Base-by-base conservation (phyloP, 2,329 filamentous ascomycete genomes). In the Pseudocercospora eumusae region DNA sequence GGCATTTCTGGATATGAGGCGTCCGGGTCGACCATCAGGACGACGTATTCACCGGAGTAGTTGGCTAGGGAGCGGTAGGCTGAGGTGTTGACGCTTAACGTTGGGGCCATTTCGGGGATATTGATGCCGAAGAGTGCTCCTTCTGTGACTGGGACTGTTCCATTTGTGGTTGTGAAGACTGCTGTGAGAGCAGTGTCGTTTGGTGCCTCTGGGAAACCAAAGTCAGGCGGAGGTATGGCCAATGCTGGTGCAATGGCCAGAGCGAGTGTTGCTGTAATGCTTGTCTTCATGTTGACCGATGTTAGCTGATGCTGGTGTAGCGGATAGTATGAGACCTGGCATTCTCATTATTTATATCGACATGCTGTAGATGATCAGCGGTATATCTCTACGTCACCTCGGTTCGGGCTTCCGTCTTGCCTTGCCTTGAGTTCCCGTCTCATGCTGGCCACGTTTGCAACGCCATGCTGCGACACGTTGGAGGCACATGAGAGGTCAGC, bases 1-100 rank as follows among this genome's bases (percentile, higher is more conserved):
- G 63, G 63, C 18, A 60, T 57, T 33, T 64, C 52, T n/a, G 60
- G 63, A 28, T 62, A 64, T 28, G 56, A 56, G 9, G 63, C 63
- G 47, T 64, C 63, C 15, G 63, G 63, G 23, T 64, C 63, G 25
- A 64, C 63, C 63, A 64, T 64, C 7, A 64, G 27, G 45, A 62
- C 47, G 31, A 49, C 25, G 36, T 62, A 64, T 52, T 52, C 31
- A 45, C 63, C 63, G 11, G 56, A 47, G 56, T 64, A 64, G n/a
- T 56, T 36, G 18, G 50, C 50, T n/a, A 64, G 56, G 27, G 59
- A 60, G 13, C 25, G 63, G 28, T 62, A 64, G 3, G 52, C 52
- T 5, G 42, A 53, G 5, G 56, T 62, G 53, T 64, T 60, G 50
- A 62, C 33, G 10, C 27, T 23, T 6, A 64, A 11, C 1, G 47